Evolutionary conservation across 2,329 filamentous ascomycete genomes (phyloP), one percentile per base, ranked within the genome.

Genomic region (Cladophialophora psammophila): DNA sequence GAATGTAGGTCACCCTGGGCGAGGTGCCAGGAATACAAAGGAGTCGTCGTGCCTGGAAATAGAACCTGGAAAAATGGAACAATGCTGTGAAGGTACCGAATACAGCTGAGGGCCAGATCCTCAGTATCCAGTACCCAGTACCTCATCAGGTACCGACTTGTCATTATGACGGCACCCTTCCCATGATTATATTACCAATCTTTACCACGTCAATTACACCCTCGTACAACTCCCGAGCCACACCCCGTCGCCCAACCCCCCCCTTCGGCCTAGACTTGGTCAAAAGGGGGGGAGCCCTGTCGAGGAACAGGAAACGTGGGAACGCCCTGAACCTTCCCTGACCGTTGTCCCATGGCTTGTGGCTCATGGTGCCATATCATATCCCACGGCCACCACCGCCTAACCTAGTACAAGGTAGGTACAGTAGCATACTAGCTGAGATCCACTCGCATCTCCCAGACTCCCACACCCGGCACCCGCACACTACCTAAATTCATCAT

Each of bases 401-500:
- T 45, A 42, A n/a, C 26, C 26, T 50, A 42, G 38, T 50, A 12
- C 45, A 9, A 9, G 26, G 26, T 26, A 26, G 3, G 2, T 26
- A 26, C n/a, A 3, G 26, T 26, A 26, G 20, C 9, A 8, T 26
- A 20, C 45, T 50, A 50, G 45, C n/a, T 50, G 45, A 18, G 45
- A 50, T 50, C 45, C 45, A 50, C 45, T 50, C 18, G 6, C 45
- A 50, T 50, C 45, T 50, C 45, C 45, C 45, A 50, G 45, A 50
- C 45, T 50, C 45, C 18, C 45, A 50, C 18, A 50, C 45, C 45
- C 20, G 18, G 26, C 18, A 50, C 45, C 45, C 20, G 18, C 45
- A 50, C 45, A 50, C 45, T 50, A 50, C n/a, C 40, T 45, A 55
- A 55, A 52, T 55, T 55, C 52, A 55, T 55, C 31, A 55, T 55